Evolutionary conservation across 345 rosid species (phyloP).

Genomic region (Moricandia moricandioides): DNA sequence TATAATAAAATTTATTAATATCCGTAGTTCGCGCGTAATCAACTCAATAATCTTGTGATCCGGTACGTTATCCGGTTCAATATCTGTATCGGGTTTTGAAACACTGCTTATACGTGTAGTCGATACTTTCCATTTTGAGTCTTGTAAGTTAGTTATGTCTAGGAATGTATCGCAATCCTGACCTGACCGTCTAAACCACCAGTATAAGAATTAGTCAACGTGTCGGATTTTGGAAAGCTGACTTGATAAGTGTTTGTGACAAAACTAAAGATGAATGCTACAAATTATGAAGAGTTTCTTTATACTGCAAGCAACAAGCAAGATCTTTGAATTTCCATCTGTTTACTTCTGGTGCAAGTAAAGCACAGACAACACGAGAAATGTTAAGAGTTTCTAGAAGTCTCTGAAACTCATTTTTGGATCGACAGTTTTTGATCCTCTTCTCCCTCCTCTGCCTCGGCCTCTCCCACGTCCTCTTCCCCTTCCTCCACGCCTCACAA

Average conservation of each 20-base stretch:
- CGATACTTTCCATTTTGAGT: too few relatives aligned
- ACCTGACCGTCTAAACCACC: too few relatives aligned
- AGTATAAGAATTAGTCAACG: too few relatives aligned
- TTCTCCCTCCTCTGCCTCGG: constrained; percentile 48
- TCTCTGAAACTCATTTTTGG: constrained; percentile 43
- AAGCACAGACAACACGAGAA: not conserved
- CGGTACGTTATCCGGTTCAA: too few relatives aligned
- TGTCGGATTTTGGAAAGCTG: not conserved
- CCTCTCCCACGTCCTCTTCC: constrained; percentile 75
- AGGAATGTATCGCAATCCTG: too few relatives aligned
- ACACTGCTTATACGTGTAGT: constrained; percentile 27
- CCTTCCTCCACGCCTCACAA: constrained; percentile 60
- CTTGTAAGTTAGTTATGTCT: too few relatives aligned
- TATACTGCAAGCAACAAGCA: not conserved
- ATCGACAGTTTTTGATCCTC: constrained; percentile 37
- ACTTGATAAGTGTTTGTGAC: not conserved
- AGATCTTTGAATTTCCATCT: not conserved
- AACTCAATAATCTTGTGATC: too few relatives aligned
- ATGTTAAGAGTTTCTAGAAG: constrained; percentile 15
- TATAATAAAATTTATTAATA: too few relatives aligned
- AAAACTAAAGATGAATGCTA: not conserved
- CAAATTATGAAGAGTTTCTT: not conserved
- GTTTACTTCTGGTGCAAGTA: constrained; percentile 2
- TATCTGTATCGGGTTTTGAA: too few relatives aligned
- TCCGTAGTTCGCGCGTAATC: too few relatives aligned